Percentiles rank a stretch among this genome's conserved stretches.
Evolutionary conservation across 805 yeast genomes (phyloP).

Genomic region (Diddensiella transvaalensis): DNA sequence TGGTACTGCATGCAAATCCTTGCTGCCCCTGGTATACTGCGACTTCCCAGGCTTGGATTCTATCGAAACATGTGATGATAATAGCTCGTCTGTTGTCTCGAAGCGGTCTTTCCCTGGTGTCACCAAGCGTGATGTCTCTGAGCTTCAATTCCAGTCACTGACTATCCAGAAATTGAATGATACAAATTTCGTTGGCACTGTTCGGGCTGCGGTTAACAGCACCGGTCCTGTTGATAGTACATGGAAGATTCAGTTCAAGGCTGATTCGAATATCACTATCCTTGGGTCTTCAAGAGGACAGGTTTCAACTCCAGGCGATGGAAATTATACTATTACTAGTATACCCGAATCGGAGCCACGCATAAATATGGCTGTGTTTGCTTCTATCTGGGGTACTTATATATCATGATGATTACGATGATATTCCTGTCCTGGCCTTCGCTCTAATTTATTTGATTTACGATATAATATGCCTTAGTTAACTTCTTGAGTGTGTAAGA

Average conservation of each 20-base stretch:
- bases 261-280: conserved; percentile 1
- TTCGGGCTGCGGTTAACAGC: conserved; percentile 4
- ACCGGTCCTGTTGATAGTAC: conserved; percentile 1
- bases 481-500: not conserved
- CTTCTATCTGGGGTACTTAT: conserved; percentile 2
- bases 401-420: not conserved
- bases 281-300: not conserved
- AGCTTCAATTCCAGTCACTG: not conserved
- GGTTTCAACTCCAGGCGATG: not conserved
- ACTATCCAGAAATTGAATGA: not conserved
- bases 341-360: conserved; percentile 7
- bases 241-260: conserved; percentile 2
- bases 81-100: conserved; percentile 2
- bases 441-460: not conserved
- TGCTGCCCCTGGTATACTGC: conserved; percentile 25
- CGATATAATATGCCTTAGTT: not conserved
- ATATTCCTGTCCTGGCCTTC: not conserved
- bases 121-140: not conserved
- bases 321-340: conserved; percentile 4
- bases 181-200: conserved; percentile 2
- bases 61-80: conserved; percentile 1
- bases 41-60: conserved; percentile 19
- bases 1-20: conserved; percentile 28
- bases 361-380: conserved; percentile 6
- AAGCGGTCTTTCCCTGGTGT: not conserved